Base-by-base conservation (phyloP, 106 monocot genomes). In the Acorus calamus region DNA sequence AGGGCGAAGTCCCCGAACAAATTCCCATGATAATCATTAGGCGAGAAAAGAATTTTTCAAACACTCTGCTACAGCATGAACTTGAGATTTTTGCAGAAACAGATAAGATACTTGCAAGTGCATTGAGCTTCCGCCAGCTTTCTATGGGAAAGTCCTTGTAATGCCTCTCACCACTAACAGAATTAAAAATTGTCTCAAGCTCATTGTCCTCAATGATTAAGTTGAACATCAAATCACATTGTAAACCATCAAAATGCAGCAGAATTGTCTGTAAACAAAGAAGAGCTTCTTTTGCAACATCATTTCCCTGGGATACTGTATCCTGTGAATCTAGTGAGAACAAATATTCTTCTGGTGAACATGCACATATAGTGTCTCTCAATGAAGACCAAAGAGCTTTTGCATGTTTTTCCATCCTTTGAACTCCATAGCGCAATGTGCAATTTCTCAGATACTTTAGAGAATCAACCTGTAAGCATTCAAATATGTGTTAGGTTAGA, bases 381-480 rank as follows among this genome's bases (percentile, higher is more conserved):
- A 98, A 73, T 48, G 69, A 76, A 65, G 47, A 65, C 98, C 98
- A 98, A 12, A 98, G 77, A 57, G 55, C 52, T 62, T 75, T 68
- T 28, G 76, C 68, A 81, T 98, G 85, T 72, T 83, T 83, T 12
- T 61, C 8, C 85, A 98, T 88, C 65, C 69, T 80, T 62, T 80
- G 73, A 70, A 79, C 63, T 50, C 83, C 91, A 81, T 87, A 98
- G 50, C 42, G 71, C 47, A 56, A 49, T 28, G 92, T 75, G 73
- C 88, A 98, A 56, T 69, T 85, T 49, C 61, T 64, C 52, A 98
- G 83, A 81, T 92, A 98, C 61, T 80, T 88, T 69, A 98, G 62
- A 71, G 98, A 98, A 83, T 98, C 98, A 81, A 88, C 73, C 98
- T 98, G 88, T 55, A 75, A 71, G 53, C 61, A 70, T 13, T 9